A percentile compares a stretch with the other conserved stretches of the same genome.
Conservation (phyloP, 306 rosid genomes). For the Cucurbita maxima region DNA sequence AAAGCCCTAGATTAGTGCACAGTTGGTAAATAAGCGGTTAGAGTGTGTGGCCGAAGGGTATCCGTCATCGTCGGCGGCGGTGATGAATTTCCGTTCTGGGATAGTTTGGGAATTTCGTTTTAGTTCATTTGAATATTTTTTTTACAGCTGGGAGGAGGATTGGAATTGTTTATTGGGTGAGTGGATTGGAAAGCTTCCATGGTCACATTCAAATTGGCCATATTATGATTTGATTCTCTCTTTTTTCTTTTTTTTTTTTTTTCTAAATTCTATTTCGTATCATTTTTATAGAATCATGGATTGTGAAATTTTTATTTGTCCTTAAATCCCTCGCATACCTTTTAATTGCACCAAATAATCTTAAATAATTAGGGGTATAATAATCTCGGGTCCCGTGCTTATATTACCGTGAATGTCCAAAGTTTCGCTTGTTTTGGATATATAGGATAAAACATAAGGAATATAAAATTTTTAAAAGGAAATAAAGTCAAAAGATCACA, state of each 20-base stretch:
- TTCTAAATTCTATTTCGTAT: neutral
- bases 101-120: neutral
- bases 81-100: neutral
- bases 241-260: neutral
- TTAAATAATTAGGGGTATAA: too few species aligned
- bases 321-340: neutral
- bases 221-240: neutral
- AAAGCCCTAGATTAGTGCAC: neutral
- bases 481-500: neutral
- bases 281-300: neutral
- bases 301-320: neutral
- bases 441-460: too few species aligned
- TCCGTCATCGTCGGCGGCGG: neutral
- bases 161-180: neutral
- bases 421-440: too few species aligned
- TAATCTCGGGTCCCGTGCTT: too few species aligned
- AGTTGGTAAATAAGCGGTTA: neutral
- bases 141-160: conserved; percentile 1
- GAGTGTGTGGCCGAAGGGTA: neutral
- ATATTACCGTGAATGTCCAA: too few species aligned
- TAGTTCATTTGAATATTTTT: neutral
- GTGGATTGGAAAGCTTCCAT: neutral
- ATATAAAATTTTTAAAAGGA: too few species aligned
- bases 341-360: too few species aligned
- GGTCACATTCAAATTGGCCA: neutral